These are phyloP conservation scores for Vinca minor DNA, from an alignment of 257 asterid genomes.

Conservation along the genomic window DNA sequence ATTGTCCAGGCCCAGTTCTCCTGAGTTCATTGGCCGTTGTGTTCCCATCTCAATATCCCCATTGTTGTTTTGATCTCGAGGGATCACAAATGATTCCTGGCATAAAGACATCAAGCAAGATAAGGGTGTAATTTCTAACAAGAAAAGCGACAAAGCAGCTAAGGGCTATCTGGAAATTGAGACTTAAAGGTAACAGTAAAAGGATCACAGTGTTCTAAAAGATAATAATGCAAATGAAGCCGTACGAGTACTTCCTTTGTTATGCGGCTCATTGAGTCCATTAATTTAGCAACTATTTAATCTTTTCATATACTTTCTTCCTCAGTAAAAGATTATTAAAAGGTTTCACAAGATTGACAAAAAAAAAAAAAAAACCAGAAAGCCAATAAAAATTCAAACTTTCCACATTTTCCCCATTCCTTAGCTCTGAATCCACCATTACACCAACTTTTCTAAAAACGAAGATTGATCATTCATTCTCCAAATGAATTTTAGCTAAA, in stretches of 20 bases:
- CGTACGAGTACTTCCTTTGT: neutral
- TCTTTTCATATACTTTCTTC: neutral
- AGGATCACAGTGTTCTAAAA: neutral
- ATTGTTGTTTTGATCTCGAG: slow-evolving; percentile 49
- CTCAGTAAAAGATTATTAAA: neutral
- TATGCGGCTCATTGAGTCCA: neutral
- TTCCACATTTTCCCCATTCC: neutral
- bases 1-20: slow-evolving; percentile 71
- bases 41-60: slow-evolving; percentile 88
- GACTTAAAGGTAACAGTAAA: neutral
- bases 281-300: neutral
- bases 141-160: neutral
- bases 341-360: too few relatives aligned
- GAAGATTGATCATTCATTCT: neutral
- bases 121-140: slow-evolving; percentile 1
- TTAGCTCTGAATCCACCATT: too few relatives aligned
- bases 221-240: neutral
- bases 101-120: slow-evolving; percentile 14
- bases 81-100: slow-evolving; percentile 51
- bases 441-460: too few relatives aligned
- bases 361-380: neutral
- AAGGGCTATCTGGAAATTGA: neutral
- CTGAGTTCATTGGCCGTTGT: slow-evolving; percentile 49
- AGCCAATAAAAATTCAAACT: neutral
- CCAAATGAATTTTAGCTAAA: neutral